phyloP scores from a whole-genome alignment of 192 early-diverging fungal species.

The Geranomyces variabilis region DNA sequence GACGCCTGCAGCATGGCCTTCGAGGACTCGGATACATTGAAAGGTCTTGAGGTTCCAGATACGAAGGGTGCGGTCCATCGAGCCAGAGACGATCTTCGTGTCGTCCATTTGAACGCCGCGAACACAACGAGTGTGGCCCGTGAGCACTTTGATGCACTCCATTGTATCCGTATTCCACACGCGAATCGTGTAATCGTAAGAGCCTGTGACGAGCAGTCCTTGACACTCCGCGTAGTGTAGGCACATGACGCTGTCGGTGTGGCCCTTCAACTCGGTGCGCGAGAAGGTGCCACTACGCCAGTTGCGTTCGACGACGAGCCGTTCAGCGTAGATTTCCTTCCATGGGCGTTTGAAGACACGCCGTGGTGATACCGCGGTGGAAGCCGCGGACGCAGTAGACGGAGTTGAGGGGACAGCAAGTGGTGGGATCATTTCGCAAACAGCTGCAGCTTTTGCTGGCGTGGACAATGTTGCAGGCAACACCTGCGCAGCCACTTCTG shows the following conservation, averaged over 20 bases:
- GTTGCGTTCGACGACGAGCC: conserved; percentile 88
- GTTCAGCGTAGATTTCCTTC: conserved; percentile 95
- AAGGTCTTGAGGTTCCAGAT: conserved; percentile 92
- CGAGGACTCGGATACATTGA: conserved; percentile 80
- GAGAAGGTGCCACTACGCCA: conserved; percentile 85
- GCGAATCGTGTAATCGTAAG: conserved; percentile 81
- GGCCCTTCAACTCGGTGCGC: conserved; percentile 68
- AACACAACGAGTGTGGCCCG: conserved; percentile 85
- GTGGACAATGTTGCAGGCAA: too few species aligned
- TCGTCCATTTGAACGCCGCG: conserved; percentile 94
- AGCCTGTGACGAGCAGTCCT: conserved; percentile 80
- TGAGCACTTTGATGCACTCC: conserved; percentile 74
- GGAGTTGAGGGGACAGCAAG: conserved; percentile 4
- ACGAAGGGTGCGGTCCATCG: conserved; percentile 87
- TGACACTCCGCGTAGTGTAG: conserved; percentile 80
- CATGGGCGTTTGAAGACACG: conserved; percentile 66
- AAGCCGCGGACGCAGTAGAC: background rate
- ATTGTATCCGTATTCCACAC: conserved; percentile 89
- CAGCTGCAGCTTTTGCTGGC: conserved; percentile 9
- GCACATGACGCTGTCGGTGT: conserved; percentile 89
- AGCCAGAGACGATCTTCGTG: conserved; percentile 88
- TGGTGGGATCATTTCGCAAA: background rate
- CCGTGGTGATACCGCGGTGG: background rate
- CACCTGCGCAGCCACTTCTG: too few species aligned
- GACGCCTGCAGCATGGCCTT: conserved; percentile 79